Base-by-base conservation (phyloP, 768 basidiomycete genomes). In the Phlegmacium glaucopus region DNA sequence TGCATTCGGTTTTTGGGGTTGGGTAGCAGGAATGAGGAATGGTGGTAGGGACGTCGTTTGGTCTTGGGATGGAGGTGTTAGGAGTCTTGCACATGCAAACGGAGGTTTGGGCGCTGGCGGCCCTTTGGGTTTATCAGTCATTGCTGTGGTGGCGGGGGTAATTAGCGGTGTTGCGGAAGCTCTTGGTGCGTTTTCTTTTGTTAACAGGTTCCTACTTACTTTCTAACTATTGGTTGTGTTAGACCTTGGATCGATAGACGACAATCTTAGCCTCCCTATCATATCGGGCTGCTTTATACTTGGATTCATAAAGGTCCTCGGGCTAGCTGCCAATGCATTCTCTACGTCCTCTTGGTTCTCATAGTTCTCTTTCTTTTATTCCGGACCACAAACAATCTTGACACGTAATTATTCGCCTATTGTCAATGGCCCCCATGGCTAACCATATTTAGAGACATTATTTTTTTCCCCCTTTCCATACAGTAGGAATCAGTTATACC, bases 111-210 rank as follows among this genome's bases (percentile, higher is more conserved):
- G 61, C 15, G 55, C 66, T 34, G 59, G 72, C 38, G 65, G 85
- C 53, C 52, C 74, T 69, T 11, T 70, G 0, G 85, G 86, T 1
- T 62, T 90, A 40, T 62, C 72, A 38, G 67, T 73, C 12, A 69
- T 89, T 22, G 79, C 82, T 11, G 53, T 81, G 7, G 74, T 85
- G 3, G 76, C 88, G 10, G 94, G 93, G 1, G 49, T 93, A 27
- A 83, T 92, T 10, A 84, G 88, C 16, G 93, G 88, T 13, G 72
- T 92, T 17, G 84, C 88, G n/a, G 94, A 95, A 65, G 93, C 92
- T 1, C 67, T 95, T 12, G 92, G 93, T 93, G 60, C 51, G 83
- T 74, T 6, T 42, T 46, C 50, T 45, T 30, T 36, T 40, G 32
- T 34, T 34, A n/a, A n/a, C 2, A 47, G 50, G 1, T 44, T 12